Base-by-base conservation (phyloP, 345 rosid species). In the Gossypium sturtianum region DNA sequence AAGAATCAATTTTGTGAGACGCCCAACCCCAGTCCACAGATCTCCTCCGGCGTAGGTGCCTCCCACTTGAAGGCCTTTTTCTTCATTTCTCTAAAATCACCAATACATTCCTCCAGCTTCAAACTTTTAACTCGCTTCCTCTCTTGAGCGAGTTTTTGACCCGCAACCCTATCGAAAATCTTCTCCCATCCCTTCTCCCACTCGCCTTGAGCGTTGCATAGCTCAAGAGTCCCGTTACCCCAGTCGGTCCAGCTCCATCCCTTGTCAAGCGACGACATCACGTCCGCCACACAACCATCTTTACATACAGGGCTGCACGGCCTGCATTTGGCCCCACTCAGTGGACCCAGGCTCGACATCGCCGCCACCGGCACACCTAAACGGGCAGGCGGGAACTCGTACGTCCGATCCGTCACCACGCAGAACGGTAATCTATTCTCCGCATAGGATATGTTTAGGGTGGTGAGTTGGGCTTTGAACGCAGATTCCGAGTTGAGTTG, bases 291-390 rank as follows among this genome's bases (percentile, higher is more conserved):
- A 74, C 98, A 94, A 16, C 74, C 51, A 1, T 91, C 92, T 64
- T 56, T 56, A 52, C 98, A 94, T 1, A 78, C 85, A 2, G 89
- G 80, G 70, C 58, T 82, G 71, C 97, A 95, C 3, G 98, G 99
- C 81, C 99, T 82, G 79, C 99, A 95, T 64, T 95, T 93, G 25
- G 97, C 93, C 23, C 99, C 99, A n/a, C 93, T 95, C 62, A 95
- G 74, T n/a, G 96, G 98, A 2, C 96, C 96, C 0, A 52, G 81
- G 62, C 99, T 95, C 20, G 94, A 87, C 70, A 86, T 12, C 0
- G 97, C 84, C 2, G 91, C 91, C 66, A 95, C 98, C 0, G 98
- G 99, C n/a, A 94, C 98, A 0, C 95, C 97, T 52, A 60, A 87
- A 52, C 51, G 80, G n/a, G 38, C 34, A 1, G 97, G 99, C 15